Percentiles rank a stretch among this genome's conserved stretches.
These are phyloP conservation scores for Fusarium cicatricum DNA, from an alignment of 2,329 filamentous ascomycete species.

Conservation along the genomic window DNA sequence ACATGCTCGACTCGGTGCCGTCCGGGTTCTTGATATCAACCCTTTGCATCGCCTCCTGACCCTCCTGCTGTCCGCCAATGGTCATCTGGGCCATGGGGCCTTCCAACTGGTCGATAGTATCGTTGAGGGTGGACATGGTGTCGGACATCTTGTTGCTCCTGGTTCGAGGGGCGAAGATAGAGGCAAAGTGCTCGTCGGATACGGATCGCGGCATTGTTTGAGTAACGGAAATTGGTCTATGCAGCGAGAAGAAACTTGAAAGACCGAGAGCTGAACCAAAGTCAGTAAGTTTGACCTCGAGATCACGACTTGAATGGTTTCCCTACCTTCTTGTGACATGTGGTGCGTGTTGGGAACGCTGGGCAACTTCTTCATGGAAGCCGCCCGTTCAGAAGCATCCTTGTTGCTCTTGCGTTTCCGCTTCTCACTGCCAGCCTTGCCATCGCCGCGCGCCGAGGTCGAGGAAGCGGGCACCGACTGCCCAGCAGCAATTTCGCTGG, in stretches of 20 bases:
- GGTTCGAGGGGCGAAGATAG: constrained; percentile 75
- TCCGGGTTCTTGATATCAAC: constrained; percentile 64
- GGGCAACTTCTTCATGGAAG: constrained; percentile 66
- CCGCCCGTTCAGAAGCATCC: constrained; percentile 55
- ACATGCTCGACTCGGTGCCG: constrained; percentile 65
- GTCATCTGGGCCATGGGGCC: constrained; percentile 63
- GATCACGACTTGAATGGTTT: not conserved
- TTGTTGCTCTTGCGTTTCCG: constrained; percentile 66
- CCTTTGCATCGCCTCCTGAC: constrained; percentile 58
- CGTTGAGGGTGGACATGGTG: constrained; percentile 73
- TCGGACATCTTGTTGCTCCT: constrained; percentile 62
- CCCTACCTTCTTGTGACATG: constrained; percentile 71
- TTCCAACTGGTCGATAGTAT: constrained; percentile 67
- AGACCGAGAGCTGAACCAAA: constrained; percentile 76
- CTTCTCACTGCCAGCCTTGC: constrained; percentile 60
- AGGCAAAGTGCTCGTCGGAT: constrained; percentile 78
- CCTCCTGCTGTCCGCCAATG: constrained; percentile 53
- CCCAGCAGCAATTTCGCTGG: constrained; percentile 59
- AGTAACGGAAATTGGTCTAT: constrained; percentile 91
- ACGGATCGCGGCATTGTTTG: constrained; percentile 79
- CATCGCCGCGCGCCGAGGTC: constrained; percentile 50
- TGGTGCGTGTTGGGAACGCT: constrained; percentile 80
- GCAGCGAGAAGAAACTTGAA: constrained; percentile 94
- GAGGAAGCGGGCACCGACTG: constrained; percentile 60
- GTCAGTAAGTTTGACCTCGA: constrained; percentile 24